phyloP scores from a whole-genome alignment of 2,329 filamentous ascomycete species.

The Fusarium globosum region DNA sequence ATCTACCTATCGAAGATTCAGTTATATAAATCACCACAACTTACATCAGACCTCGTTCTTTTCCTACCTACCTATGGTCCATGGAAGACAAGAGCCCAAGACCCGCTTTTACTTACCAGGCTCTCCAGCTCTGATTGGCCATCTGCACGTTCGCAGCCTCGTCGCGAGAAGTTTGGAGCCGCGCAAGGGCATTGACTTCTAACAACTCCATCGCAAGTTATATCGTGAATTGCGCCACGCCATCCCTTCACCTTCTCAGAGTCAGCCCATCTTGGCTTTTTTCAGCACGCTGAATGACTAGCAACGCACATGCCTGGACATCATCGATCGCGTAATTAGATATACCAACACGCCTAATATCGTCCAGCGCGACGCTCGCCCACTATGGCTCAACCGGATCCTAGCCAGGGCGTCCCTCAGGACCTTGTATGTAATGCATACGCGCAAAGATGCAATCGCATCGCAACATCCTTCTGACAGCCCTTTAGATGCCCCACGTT shows the following conservation, averaged over 20 bases:
- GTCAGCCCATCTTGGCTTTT: slow-evolving; percentile 2
- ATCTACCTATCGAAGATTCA: background rate
- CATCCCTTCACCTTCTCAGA: slow-evolving; percentile 26
- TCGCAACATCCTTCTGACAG: slow-evolving; percentile 34
- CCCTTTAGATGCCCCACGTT: slow-evolving; percentile 80
- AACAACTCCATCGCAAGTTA: slow-evolving; percentile 37
- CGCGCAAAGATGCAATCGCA: background rate
- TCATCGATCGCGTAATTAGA: slow-evolving; percentile 35
- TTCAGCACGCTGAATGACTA: background rate
- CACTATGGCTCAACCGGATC: slow-evolving; percentile 56
- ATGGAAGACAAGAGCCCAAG: background rate
- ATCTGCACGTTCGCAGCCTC: slow-evolving; percentile 40
- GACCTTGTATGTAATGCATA: slow-evolving; percentile 51
- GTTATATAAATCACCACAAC: background rate
- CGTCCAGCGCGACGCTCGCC: slow-evolving; percentile 38
- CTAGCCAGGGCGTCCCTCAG: slow-evolving; percentile 56
- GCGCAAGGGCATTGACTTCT: slow-evolving; percentile 40
- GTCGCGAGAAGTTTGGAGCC: slow-evolving; percentile 55
- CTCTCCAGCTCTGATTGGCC: slow-evolving; percentile 42
- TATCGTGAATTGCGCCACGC: slow-evolving; percentile 39
- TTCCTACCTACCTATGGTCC: too few relatives aligned
- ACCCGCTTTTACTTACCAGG: slow-evolving; percentile 33
- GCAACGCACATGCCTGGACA: background rate
- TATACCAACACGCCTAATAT: slow-evolving; percentile 17
- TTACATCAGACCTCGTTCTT: background rate